Conservation (phyloP, 106 monocot genomes). For the Dendrobium chrysotoxum region DNA sequence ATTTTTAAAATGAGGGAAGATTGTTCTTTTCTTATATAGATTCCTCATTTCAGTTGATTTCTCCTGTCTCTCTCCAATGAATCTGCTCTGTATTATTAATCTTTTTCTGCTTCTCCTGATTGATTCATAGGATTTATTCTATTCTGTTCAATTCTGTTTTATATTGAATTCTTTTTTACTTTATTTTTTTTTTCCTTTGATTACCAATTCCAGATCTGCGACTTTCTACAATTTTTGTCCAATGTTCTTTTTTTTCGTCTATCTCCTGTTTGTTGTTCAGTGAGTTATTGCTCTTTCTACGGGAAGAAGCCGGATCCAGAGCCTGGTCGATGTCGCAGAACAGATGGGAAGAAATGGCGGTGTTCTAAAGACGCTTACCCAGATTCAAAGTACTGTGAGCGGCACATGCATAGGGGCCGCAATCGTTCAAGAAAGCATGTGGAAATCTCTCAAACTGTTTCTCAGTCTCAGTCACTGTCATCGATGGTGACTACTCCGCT, state of each 20-base stretch:
- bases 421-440: conserved; percentile 93
- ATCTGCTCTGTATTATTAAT: too few species aligned
- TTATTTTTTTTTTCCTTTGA: too few species aligned
- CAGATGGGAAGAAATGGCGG: conserved; percentile 34
- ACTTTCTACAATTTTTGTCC: not conserved
- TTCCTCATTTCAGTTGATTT: too few species aligned
- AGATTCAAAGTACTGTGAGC: conserved; percentile 84
- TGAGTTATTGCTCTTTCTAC: conserved; percentile 45
- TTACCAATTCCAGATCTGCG: too few species aligned
- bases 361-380: conserved; percentile 64
- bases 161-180: too few species aligned
- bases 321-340: conserved; percentile 46
- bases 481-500: conserved; percentile 13
- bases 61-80: too few species aligned
- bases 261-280: conserved; percentile 11
- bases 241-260: not conserved
- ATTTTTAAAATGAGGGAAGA: too few species aligned
- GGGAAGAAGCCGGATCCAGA: conserved; percentile 76
- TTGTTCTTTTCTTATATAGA: too few species aligned
- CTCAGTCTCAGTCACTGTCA: conserved; percentile 17
- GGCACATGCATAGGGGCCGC: conserved; percentile 71
- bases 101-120: too few species aligned
- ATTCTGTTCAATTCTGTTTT: too few species aligned
- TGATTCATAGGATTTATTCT: too few species aligned
- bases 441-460: conserved; percentile 27